phyloP scores from a whole-genome alignment of 2,329 filamentous ascomycete genomes.

The Nigrograna mackinnonii region DNA sequence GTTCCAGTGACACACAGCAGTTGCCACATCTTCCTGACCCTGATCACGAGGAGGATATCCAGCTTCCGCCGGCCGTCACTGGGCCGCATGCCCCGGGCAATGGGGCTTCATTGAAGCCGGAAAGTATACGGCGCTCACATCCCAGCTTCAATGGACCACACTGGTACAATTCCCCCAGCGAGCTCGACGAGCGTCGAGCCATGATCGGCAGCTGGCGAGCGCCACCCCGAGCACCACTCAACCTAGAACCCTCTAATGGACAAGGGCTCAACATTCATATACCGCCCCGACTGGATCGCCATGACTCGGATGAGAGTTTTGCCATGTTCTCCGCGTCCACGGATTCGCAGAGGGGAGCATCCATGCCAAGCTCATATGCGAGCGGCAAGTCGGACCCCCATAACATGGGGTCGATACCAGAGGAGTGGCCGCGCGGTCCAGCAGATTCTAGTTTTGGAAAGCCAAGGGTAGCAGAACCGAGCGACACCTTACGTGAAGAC shows the following conservation, averaged over 20 bases:
- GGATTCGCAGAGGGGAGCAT: constrained; percentile 58
- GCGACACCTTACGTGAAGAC: constrained; percentile 8
- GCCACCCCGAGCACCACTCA: constrained; percentile 54
- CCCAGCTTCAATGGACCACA: constrained; percentile 30
- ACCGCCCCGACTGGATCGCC: constrained; percentile 47
- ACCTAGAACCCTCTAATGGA: constrained; percentile 48
- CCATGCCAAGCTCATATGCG: constrained; percentile 55
- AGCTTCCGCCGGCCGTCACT: constrained; percentile 38
- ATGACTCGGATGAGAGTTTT: constrained; percentile 65
- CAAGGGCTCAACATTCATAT: constrained; percentile 36
- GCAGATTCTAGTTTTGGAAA: constrained; percentile 39
- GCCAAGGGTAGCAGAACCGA: constrained; percentile 5
- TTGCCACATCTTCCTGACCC: constrained; percentile 32
- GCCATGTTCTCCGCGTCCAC: constrained; percentile 67
- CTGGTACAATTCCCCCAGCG: constrained; percentile 37
- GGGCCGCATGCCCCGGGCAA: constrained; percentile 18
- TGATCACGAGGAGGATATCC: constrained; percentile 39
- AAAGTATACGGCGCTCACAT: constrained; percentile 12
- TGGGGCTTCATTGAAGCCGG: constrained; percentile 4
- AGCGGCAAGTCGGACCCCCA: constrained; percentile 33
- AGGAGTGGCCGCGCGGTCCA: constrained; percentile 27
- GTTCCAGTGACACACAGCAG: constrained; percentile 7
- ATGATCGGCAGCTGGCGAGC: constrained; percentile 51
- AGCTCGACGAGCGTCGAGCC: constrained; percentile 42
- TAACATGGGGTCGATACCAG: constrained; percentile 27